Evolutionary conservation across 768 basidiomycete genomes (phyloP), one percentile per base, ranked within the genome.

Genomic region (Collybia sp.): DNA sequence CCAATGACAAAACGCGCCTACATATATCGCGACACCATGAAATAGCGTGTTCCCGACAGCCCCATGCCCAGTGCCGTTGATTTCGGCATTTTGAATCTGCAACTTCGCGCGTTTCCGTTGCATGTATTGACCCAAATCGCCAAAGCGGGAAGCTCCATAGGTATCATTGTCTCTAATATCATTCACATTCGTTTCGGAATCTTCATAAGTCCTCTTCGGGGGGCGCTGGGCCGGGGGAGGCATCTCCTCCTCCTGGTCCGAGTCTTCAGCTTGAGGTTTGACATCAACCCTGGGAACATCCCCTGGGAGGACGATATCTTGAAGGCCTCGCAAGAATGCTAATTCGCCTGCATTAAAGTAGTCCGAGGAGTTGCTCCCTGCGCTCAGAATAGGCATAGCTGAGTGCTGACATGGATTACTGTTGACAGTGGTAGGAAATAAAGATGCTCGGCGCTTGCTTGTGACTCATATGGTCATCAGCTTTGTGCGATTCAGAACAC

Each of bases 121-220:
- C 90, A 96, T 92, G 58, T 96, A 97, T 58, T 93, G 84, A 0
- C 87, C 88, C 51, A 82, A 90, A 1, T 79, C 80, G 12, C 90
- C 93, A 60, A 94, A 97, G 31, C 71, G 77, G 25, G 85, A 79
- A 2, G 87, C 79, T 0, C 85, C 89, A 59, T 94, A 96, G 8
- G 79, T 73, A 17, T 73, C 69, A 25, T 25, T 25, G 9, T 70
- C 67, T 12, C 63, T 61, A 16, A 46, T 15, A 9, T 53, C 44
- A 16, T 46, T 37, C 12, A 41, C 46, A 25, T 56, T 49, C 9
- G 47, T 49, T 37, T 59, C 49, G 3, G 46, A 20, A 42, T 41
- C 50, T 42, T 61, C 58, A 25, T 58, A 66, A 34, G 57, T 53
- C 16, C 73, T 67, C 53, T 79, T 82, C 41, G 65, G 54, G 4